Conservation (phyloP, 345 rosid genomes). For the Chamaenerion angustifolium region DNA sequence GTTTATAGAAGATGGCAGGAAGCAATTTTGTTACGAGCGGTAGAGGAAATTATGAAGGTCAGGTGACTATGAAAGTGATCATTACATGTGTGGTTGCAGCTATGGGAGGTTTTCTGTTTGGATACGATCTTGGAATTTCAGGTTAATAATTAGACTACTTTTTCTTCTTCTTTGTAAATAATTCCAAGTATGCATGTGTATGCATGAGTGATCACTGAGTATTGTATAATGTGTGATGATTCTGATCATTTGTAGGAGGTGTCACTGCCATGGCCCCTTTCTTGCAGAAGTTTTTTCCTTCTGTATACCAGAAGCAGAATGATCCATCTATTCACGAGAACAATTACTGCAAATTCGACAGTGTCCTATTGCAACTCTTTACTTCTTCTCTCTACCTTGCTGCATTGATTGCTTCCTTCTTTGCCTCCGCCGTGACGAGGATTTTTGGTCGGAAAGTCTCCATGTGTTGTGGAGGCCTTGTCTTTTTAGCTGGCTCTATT, state of each 20-base stretch:
- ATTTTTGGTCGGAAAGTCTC: slow-evolving; percentile 50
- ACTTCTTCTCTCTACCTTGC: slow-evolving; percentile 79
- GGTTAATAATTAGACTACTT: not conserved
- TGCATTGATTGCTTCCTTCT: slow-evolving; percentile 49
- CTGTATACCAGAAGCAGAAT: slow-evolving; percentile 22
- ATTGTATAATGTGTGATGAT: too few relatives aligned
- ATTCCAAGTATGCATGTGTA: too few relatives aligned
- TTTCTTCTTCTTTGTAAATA: too few relatives aligned
- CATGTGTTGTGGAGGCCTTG: slow-evolving; percentile 47
- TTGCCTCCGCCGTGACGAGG: slow-evolving; percentile 45
- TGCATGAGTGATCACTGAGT: too few relatives aligned
- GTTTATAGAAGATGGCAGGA: slow-evolving; percentile 19
- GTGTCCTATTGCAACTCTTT: slow-evolving; percentile 47
- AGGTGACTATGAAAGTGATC: slow-evolving; percentile 43
- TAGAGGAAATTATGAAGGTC: slow-evolving; percentile 29
- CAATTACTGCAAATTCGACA: slow-evolving; percentile 65
- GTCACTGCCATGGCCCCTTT: slow-evolving; percentile 71
- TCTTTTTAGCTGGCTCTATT: slow-evolving; percentile 48
- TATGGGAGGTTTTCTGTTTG: slow-evolving; percentile 75
- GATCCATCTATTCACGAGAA: slow-evolving; percentile 16
- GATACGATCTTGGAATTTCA: slow-evolving; percentile 30
- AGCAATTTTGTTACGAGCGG: slow-evolving; percentile 23
- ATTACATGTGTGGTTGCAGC: slow-evolving; percentile 66
- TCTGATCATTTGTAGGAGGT: slow-evolving; percentile 37
- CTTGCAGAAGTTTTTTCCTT: slow-evolving; percentile 48